Base-by-base conservation (phyloP, 2,329 filamentous ascomycete species). In the Ophiostoma triangulosporum region DNA sequence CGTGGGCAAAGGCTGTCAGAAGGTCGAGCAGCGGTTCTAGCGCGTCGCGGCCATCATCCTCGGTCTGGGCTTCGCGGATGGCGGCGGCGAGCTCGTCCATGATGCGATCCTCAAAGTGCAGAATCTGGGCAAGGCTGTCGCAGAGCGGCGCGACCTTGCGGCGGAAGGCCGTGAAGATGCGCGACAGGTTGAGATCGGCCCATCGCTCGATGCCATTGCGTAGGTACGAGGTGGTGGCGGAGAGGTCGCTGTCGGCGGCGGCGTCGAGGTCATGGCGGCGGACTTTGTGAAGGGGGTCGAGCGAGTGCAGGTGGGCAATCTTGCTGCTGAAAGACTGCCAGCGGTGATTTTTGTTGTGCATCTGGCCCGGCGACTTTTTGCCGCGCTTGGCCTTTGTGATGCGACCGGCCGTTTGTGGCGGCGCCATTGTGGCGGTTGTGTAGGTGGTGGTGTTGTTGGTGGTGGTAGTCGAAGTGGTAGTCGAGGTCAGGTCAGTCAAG, bases 1-100 rank as follows among this genome's bases (percentile, higher is more conserved):
- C 94, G 65, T 94, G 89, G n/a, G 93, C 90, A 64, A 98, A 90
- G 38, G 93, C 88, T 12, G 89, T 87, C 56, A 96, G 69, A n/a
- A 98, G 78, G 59, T 86, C 87, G 55, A 98, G 71, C 38, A 98
- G 71, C 9, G 93, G 87, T 64, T 98, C 90, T 56, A 96, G 72
- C 1, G 86, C 84, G 61, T 91, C 78, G 58, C 81, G 80, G 62
- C 96, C 88, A 57, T 84, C 56, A 55, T 58, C 56, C 11, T 36
- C 36, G 22, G 29, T n/a, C 32, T 50, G 31, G 17, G 83, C 62
- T 79, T 79, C 52, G 82, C 79, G 57, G 26, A 97, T 90, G 62
- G 88, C 86, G 62, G 80, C 75, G 56, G 83, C 77, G 57, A 99
- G 73, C 56, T 84, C 66, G 36, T 80, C 80, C 76, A 95, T 86